Base-by-base conservation (phyloP, 176 grass and related monocot genomes). In the Pharus latifolius region DNA sequence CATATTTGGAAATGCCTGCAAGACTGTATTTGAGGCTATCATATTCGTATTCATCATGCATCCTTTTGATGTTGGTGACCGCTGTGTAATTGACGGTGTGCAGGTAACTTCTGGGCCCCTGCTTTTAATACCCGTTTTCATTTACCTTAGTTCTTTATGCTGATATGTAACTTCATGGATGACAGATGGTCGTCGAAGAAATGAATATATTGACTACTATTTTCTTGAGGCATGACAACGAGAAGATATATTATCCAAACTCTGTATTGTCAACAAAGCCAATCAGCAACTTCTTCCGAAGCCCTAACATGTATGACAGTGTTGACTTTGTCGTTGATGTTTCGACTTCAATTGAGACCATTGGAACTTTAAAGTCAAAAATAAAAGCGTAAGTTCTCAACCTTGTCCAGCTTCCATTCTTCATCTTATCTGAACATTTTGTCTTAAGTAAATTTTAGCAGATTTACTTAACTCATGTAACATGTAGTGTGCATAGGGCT, bases 31-130 rank as follows among this genome's bases (percentile, higher is more conserved):
- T 84, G 95, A 99, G 64, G 87, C 95, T 17, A 89, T 99, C 69
- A 94, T 99, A 70, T 99, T 99, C 40, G 95, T 99, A 22, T 99
- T 99, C 67, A 76, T 99, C 67, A 99, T 99, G 95, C 95, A 99
- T 44, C 95, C 95, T 3, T 99, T 84, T 73, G 95, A 99, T 76
- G 95, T 99, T 55, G 95, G 87, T 4, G 95, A 99, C 62, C 90
- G 95, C 29, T 99, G 95, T 34, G 95, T 99, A 34, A 78, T 99
- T 3, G 87, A 99, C 55, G 95, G 82, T 43, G 58, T 91, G 55
- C 95, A 94, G 90, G 95, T 99, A 77, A 87, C 15, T 69, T 71
- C 59, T 63, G 38, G 29, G 48, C 19, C 29, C 15, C 18, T 40
- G 25, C 16, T 74, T 29, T 20, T 27, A 18, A 7, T 33, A 41